Percentiles rank a stretch among this genome's conserved stretches.
phyloP scores from a whole-genome alignment of 1,284 basidiomycete species.

The Ceratobasidium theobromae region DNA sequence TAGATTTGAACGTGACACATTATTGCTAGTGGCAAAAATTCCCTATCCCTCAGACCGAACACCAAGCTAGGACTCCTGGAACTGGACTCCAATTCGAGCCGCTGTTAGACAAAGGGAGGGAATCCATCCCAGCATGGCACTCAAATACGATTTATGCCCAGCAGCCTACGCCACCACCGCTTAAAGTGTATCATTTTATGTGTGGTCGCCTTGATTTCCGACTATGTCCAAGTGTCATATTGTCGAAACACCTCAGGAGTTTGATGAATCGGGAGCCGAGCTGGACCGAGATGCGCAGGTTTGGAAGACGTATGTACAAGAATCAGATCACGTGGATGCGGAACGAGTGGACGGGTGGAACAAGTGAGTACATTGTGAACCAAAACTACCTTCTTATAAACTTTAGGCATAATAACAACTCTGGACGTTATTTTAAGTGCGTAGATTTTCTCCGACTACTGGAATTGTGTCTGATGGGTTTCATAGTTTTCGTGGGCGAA shows the following conservation, averaged over 20 bases:
- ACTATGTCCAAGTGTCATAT: background rate
- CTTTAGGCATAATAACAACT: background rate
- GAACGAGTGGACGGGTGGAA: conserved; percentile 7
- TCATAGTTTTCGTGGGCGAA: background rate
- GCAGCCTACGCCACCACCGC: no score
- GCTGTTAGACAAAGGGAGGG: no score
- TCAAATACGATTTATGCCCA: no score
- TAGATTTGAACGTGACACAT: no score
- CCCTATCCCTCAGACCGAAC: no score
- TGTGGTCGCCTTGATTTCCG: no score
- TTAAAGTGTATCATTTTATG: no score
- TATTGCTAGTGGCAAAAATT: no score
- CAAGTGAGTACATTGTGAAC: conserved; percentile 1
- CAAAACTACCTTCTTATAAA: no score
- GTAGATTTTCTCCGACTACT: background rate
- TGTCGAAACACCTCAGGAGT: background rate
- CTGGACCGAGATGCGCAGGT: background rate
- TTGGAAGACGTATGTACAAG: background rate
- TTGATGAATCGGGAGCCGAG: conserved; percentile 3
- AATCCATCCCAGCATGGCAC: no score
- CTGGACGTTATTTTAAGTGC: background rate
- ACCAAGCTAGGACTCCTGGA: no score
- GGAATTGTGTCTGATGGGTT: background rate
- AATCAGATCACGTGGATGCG: background rate
- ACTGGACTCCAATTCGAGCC: no score